Evolutionary conservation across 2,329 filamentous ascomycete species (phyloP).

Genomic region (Paecilomyces variotii): DNA sequence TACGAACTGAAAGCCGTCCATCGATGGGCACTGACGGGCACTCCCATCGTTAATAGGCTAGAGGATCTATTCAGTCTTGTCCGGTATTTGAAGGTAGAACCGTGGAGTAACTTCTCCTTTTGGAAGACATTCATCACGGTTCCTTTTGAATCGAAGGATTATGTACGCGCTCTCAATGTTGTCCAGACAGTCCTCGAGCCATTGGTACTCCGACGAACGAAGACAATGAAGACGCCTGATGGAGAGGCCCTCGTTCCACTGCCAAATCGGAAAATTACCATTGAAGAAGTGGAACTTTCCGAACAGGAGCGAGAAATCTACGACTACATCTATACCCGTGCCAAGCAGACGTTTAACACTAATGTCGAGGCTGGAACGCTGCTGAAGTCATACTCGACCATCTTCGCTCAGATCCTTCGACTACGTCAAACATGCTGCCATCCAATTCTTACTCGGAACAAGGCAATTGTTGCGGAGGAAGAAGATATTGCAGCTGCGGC

Average conservation of each 20-base stretch:
- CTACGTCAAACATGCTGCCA: constrained; percentile 93
- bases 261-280: constrained; percentile 71
- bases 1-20: constrained; percentile 81
- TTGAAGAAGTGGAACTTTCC: constrained; percentile 81
- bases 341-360: constrained; percentile 73
- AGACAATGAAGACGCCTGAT: constrained; percentile 94
- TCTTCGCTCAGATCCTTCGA: constrained; percentile 91
- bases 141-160: constrained; percentile 92
- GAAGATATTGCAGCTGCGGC: constrained; percentile 70
- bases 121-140: constrained; percentile 99
- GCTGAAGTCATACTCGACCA: constrained; percentile 91
- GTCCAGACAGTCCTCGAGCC: constrained; percentile 96
- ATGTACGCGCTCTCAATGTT: constrained; percentile 85
- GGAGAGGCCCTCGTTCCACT: constrained; percentile 74
- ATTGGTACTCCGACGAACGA: constrained; percentile 87
- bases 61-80: constrained; percentile 93
- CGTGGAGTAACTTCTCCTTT: constrained; percentile 98
- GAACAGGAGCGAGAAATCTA: constrained; percentile 83
- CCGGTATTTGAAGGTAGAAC: constrained; percentile 85
- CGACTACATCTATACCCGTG: constrained; percentile 76
- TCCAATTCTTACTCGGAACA: constrained; percentile 79
- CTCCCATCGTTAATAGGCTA: constrained; percentile 90
- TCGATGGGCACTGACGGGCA: constrained; percentile 89
- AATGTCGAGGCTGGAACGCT: constrained; percentile 89
- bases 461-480: constrained; percentile 77